Percentiles rank a stretch among this genome's conserved stretches.
These are phyloP conservation scores for Gentiana macrophylla DNA, from an alignment of 257 asterid genomes.

Conservation along the genomic window DNA sequence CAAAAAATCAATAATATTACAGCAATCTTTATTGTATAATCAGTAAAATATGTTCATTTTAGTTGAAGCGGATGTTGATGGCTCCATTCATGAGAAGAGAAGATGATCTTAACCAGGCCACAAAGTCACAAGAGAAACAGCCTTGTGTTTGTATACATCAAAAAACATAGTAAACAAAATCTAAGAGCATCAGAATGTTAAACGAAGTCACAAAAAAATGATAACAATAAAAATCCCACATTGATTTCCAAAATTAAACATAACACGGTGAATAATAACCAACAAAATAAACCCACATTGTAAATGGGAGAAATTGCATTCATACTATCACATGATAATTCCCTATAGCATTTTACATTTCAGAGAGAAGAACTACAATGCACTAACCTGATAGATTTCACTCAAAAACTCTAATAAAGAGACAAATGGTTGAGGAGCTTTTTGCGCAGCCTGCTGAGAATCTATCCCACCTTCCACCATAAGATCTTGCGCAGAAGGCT, in stretches of 20 bases:
- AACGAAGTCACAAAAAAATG: too few species aligned
- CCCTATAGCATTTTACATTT: not conserved
- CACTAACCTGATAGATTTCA: conserved; percentile 84
- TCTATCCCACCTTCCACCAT: conserved; percentile 39
- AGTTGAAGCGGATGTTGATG: too few species aligned
- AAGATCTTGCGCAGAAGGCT: conserved; percentile 41
- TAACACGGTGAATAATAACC: not conserved
- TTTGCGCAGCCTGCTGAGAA: conserved; percentile 42
- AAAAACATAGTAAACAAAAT: too few species aligned
- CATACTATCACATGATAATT: not conserved
- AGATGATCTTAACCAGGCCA: not conserved
- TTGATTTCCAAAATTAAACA: not conserved
- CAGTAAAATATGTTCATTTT: too few species aligned
- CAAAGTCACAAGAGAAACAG: too few species aligned
- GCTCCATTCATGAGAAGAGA: too few species aligned
- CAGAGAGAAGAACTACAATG: conserved; percentile 8
- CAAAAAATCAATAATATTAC: too few species aligned
- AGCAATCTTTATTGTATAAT: too few species aligned
- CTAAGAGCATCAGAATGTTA: too few species aligned
- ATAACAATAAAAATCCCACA: too few species aligned
- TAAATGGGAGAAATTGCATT: not conserved
- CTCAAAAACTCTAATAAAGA: conserved; percentile 89
- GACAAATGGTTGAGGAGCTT: conserved; percentile 56
- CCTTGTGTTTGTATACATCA: too few species aligned
- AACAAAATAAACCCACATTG: not conserved